Base-by-base conservation (phyloP, 2,329 filamentous ascomycete species). In the Dactylellina sp. region DNA sequence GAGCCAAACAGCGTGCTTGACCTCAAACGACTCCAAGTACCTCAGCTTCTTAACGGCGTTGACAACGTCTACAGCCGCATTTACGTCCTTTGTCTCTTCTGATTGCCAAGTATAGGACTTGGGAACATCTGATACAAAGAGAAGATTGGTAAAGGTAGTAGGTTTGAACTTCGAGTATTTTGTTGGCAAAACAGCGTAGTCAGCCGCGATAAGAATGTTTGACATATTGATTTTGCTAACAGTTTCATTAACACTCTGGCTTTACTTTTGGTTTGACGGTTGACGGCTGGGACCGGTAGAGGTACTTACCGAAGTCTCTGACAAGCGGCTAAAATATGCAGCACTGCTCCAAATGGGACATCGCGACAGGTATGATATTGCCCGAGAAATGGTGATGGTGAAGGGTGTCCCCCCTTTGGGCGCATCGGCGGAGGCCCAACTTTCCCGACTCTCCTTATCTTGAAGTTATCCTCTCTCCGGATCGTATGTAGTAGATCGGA, bases 81-180 rank as follows among this genome's bases (percentile, higher is more conserved):
- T 60, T 44, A 78, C 53, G 14, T 61, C 75, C 50, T 75, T 76
- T 0, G 76, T 78, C 37, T 78, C 76, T 3, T 71, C 76, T 12
- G 77, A 75, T 6, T 75, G 70, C 77, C 77, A 78, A 7, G 77
- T 78, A 46, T 77, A 78, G 4, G 77, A 76, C 46, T 76, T 78
- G 5, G 77, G 77, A 12, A 78, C 76, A 56, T 79, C 78, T 1
- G 78, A 79, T 24, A 77, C 78, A 64, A 79, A 79, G n/a, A 79
- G 64, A 2, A 78, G 52, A 11, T 55, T 72, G 7, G 78, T 78
- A 25, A 78, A 77, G 4, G 78, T 72, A 32, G 75, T 76, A 4
- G 77, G 63, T 12, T 50, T 76, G 28, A 76, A 77, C 11, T 60
- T 60, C 3, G 71, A 75, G 28, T 70, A 49, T 32, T 57, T 76